phyloP scores from a whole-genome alignment of 139 green algal species.

The Picochlorum sp. region DNA sequence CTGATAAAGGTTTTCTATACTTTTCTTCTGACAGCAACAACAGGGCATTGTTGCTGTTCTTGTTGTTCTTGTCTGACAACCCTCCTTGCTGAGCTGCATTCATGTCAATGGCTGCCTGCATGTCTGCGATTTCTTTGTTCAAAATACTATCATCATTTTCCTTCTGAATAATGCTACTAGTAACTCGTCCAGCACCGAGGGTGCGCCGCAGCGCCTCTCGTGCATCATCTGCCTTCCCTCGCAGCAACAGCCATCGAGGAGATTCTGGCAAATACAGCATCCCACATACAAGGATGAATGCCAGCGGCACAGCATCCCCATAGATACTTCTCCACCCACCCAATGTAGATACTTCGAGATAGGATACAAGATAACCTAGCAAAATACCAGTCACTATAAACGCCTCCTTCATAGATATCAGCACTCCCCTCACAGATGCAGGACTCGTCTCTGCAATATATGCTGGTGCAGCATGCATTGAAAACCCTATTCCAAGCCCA shows the following conservation, averaged over 20 bases:
- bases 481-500: conserved; percentile 83
- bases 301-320: conserved; percentile 32
- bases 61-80: too few relatives aligned
- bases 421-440: conserved; percentile 53
- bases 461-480: conserved; percentile 86
- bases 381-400: conserved; percentile 85
- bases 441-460: conserved; percentile 88
- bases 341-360: conserved; percentile 21
- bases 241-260: conserved; percentile 66
- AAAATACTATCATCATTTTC: too few relatives aligned
- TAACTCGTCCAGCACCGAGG: too few relatives aligned
- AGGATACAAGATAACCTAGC: conserved; percentile 38
- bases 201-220: conserved; percentile 20
- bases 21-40: not conserved
- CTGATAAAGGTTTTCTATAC: conserved; percentile 47
- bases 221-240: conserved; percentile 11
- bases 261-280: conserved; percentile 65
- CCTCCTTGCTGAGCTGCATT: too few relatives aligned
- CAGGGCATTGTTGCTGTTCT: too few relatives aligned
- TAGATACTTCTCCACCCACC: conserved; percentile 82
- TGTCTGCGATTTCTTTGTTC: not conserved
- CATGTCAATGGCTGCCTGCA: conserved; percentile 12
- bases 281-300: conserved; percentile 23
- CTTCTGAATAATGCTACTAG: not conserved
- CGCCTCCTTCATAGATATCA: conserved; percentile 77